A percentile compares a stretch with the other conserved stretches of the same genome.
These are phyloP conservation scores for Raphanus sativus DNA, from an alignment of 345 rosid genomes.

Conservation along the genomic window DNA sequence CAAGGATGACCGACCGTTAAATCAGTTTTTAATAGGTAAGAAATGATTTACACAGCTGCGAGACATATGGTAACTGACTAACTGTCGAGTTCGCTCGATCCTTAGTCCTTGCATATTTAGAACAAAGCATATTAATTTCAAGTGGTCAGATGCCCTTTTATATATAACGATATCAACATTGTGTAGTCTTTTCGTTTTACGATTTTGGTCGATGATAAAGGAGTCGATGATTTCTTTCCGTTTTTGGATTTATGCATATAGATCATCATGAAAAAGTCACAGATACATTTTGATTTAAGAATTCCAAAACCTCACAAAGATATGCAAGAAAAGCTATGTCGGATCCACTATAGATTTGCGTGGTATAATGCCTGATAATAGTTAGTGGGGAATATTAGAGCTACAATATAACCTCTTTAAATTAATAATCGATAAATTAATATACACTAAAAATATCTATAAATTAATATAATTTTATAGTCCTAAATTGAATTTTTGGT, in stretches of 20 bases:
- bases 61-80: neutral
- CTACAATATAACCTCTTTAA: neutral
- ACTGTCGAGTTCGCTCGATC: neutral
- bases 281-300: constrained; percentile 27
- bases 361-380: constrained; percentile 24
- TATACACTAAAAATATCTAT: too few relatives aligned
- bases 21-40: neutral
- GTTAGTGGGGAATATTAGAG: constrained; percentile 28
- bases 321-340: constrained; percentile 28
- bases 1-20: constrained; percentile 2
- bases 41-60: neutral
- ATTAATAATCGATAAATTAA: too few relatives aligned
- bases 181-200: constrained; percentile 22
- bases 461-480: too few relatives aligned
- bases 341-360: constrained; percentile 33
- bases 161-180: constrained; percentile 5
- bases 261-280: constrained; percentile 21
- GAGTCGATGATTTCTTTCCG: constrained; percentile 29
- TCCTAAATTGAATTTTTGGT: too few relatives aligned
- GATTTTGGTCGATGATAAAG: constrained; percentile 23
- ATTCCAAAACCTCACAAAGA: constrained; percentile 37
- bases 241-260: constrained; percentile 34
- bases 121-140: neutral
- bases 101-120: neutral
- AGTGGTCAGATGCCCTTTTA: constrained; percentile 17